Evolutionary conservation across 2,329 filamentous ascomycete species (phyloP), one percentile per base, ranked within the genome.

Genomic region (Aspergillus sp.): DNA sequence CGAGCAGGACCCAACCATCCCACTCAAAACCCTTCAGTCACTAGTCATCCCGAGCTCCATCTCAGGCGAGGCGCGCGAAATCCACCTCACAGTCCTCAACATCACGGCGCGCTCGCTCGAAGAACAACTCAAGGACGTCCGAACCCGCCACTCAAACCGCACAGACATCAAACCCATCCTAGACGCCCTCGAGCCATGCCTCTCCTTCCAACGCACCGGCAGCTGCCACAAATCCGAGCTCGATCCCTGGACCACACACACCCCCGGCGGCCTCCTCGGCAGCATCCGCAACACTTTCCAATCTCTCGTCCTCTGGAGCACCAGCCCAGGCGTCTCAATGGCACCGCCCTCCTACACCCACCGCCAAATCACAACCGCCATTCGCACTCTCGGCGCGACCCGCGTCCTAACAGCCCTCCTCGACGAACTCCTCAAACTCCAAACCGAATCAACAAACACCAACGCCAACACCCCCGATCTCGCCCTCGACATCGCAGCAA

Each of bases 31-130:
- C 15, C 77, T 87, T 6, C 75, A 81, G 48, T 83, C 83, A 52
- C 73, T 87, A 4, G 76, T 86, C 4, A 83, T 80, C 53, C 82
- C 84, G 2, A 78, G 75, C 19, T 84, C 83, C 2, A 83, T 82
- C 53, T 85, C 83, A 2, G 79, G 81, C 45, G 85, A 88, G 56
- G 84, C 83, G 20, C 80, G 82, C 64, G 79, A 82, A 17, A 86
- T 87, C 73, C 85, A 88, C 65, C 77, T 77, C 34, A 84, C 83
- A 0, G 83, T 88, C 45, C 68, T 88, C 9, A 79, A 77, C 9
- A 84, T 86, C 60, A 78, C 83, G 1, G 80, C 83, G 1, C 77
- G 75, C 33, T 75, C 77, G 1, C 70, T 87, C 3, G 79, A 81
- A 57, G 76, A 77, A 55, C 80, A 80, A 51, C 75, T 87, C 37